Percentiles rank a stretch among this genome's conserved stretches.
Evolutionary conservation across 1,139 yeast species (phyloP).

Genomic region (Nakaseomyces kungkrabaensis): DNA sequence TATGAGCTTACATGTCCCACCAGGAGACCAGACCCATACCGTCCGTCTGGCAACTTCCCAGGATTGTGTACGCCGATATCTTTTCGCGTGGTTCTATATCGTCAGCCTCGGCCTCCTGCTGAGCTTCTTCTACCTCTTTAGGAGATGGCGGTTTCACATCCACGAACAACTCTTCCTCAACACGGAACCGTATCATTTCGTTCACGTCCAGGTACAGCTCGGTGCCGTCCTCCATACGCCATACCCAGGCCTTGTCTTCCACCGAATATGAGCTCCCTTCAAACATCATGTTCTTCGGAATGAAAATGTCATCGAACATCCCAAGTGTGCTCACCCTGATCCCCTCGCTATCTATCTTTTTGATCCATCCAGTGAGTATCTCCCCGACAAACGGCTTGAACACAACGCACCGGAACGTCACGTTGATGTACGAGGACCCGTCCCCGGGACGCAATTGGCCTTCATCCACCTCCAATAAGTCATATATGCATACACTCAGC

Average conservation of each 20-base stretch:
- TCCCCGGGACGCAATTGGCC: conserved; percentile 94
- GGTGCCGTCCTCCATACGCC: conserved; percentile 70
- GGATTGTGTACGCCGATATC: conserved; percentile 69
- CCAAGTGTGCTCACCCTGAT: conserved; percentile 55
- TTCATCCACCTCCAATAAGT: conserved; percentile 66
- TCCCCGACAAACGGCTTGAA: conserved; percentile 96
- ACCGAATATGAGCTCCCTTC: conserved; percentile 64
- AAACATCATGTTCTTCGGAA: conserved; percentile 72
- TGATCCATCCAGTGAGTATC: conserved; percentile 86
- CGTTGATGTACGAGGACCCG: conserved; percentile 77
- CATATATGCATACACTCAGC: conserved; percentile 76
- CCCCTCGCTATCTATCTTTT: conserved; percentile 80
- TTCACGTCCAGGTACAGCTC: conserved; percentile 77
- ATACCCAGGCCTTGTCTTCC: conserved; percentile 89
- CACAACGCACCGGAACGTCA: conserved; percentile 62
- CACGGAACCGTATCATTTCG: conserved; percentile 81
- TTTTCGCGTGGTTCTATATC: conserved; percentile 15
- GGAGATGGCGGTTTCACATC: conserved; percentile 73
- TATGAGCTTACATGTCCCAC: conserved; percentile 53
- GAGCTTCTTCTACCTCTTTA: conserved; percentile 36
- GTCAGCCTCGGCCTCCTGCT: conserved; percentile 24
- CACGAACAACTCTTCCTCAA: conserved; percentile 79
- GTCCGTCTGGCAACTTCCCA: conserved; percentile 89
- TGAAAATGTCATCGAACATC: conserved; percentile 84
- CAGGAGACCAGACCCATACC: conserved; percentile 95